Percentiles rank a stretch among this genome's conserved stretches.
These are phyloP conservation scores for Microdochium paspali DNA, from an alignment of 2,329 filamentous ascomycete species.

Conservation along the genomic window DNA sequence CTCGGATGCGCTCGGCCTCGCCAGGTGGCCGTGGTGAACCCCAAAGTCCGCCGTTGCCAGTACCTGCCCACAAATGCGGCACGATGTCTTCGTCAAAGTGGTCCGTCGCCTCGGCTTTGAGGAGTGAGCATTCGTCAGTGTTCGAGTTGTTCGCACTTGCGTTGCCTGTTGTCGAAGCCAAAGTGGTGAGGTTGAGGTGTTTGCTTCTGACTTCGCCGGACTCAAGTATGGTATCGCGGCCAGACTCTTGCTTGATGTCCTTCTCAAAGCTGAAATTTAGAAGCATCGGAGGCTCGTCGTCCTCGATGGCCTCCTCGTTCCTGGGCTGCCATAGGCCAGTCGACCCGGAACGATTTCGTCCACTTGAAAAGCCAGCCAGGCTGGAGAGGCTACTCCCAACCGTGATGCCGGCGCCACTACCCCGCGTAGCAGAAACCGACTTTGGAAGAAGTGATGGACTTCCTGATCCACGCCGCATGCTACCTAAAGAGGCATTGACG, in stretches of 20 bases:
- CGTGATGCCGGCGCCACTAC: slow-evolving; percentile 24
- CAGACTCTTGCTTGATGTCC: slow-evolving; percentile 10
- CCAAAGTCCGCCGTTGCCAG: slow-evolving; percentile 16
- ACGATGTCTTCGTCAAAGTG: slow-evolving; percentile 11
- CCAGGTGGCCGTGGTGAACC: slow-evolving; percentile 15
- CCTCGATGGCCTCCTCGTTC: slow-evolving; percentile 13
- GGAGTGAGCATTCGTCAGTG: neutral
- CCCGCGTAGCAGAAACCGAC: slow-evolving; percentile 14
- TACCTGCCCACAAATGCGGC: slow-evolving; percentile 13
- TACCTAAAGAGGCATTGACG: slow-evolving; percentile 28
- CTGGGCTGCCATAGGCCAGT: slow-evolving; percentile 38
- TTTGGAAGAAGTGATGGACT: slow-evolving; percentile 7
- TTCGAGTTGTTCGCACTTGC: neutral
- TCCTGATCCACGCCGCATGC: slow-evolving; percentile 20
- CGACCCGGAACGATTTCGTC: slow-evolving; percentile 25
- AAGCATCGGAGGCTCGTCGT: slow-evolving; percentile 26
- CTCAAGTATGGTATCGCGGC: neutral
- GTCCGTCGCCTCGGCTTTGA: slow-evolving; percentile 14
- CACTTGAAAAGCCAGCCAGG: neutral
- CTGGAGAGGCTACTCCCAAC: slow-evolving; percentile 20
- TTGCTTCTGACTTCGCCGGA: slow-evolving; percentile 1
- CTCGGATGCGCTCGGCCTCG: slow-evolving; percentile 16
- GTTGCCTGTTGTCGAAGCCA: slow-evolving; percentile 1
- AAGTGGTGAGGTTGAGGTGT: slow-evolving; percentile 3
- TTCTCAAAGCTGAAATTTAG: slow-evolving; percentile 38